These are phyloP conservation scores for Lachancea dasiensis DNA, from an alignment of 805 yeast genomes.

Conservation along the genomic window DNA sequence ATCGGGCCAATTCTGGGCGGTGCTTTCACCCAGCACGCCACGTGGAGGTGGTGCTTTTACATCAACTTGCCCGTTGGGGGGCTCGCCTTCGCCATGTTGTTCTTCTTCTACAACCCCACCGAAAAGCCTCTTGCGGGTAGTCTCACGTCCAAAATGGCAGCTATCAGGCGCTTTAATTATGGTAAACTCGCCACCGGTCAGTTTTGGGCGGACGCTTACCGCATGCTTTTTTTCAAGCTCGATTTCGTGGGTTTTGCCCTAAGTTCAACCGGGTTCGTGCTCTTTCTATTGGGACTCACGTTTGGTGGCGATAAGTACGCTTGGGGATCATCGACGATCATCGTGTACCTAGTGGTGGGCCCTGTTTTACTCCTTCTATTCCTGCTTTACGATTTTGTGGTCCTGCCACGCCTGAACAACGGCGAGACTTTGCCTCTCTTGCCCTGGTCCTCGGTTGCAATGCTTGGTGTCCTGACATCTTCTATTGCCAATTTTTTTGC, in stretches of 20 bases:
- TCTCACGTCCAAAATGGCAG: neutral
- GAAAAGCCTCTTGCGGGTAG: conserved; percentile 13
- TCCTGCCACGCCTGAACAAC: conserved; percentile 16
- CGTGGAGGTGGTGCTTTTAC: conserved; percentile 77
- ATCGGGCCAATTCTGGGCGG: conserved; percentile 69
- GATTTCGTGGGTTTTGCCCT: conserved; percentile 23
- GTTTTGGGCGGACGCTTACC: neutral
- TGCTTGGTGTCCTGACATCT: conserved; percentile 14
- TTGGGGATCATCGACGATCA: conserved; percentile 46
- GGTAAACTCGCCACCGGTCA: neutral
- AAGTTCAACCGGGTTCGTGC: conserved; percentile 18
- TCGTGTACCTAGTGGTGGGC: conserved; percentile 40
- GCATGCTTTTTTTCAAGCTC: conserved; percentile 13
- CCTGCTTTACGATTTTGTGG: conserved; percentile 39
- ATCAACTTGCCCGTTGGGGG: conserved; percentile 66
- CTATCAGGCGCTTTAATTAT: neutral
- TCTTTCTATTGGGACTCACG: conserved; percentile 19
- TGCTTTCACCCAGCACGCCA: conserved; percentile 47
- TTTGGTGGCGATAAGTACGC: conserved; percentile 50
- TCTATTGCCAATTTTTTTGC: conserved; percentile 17
- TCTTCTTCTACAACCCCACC: conserved; percentile 16
- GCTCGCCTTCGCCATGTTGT: conserved; percentile 18
- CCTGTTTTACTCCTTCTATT: conserved; percentile 38
- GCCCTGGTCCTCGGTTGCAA: conserved; percentile 4
- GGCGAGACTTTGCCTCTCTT: conserved; percentile 3